Evolutionary conservation across 2,329 filamentous ascomycete species (phyloP).

Genomic region (Fusarium devonianum): DNA sequence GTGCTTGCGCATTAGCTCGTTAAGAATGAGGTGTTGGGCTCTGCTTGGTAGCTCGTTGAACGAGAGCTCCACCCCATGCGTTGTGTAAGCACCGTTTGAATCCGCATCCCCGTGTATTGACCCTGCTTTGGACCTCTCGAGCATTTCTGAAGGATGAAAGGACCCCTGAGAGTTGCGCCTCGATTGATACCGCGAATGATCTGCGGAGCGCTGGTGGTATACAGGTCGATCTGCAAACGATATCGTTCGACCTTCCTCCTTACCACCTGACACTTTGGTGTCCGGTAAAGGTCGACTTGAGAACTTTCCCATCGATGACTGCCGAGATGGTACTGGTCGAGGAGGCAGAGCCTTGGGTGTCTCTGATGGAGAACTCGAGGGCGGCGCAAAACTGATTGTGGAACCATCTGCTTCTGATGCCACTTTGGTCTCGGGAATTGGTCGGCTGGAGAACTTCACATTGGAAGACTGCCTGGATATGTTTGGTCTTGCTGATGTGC

Average conservation of each 20-base stretch:
- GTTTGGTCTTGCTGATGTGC: slow-evolving; percentile 51
- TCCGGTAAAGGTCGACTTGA: slow-evolving; percentile 69
- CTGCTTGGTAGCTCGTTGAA: slow-evolving; percentile 88
- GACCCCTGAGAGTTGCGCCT: slow-evolving; percentile 49
- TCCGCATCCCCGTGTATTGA: slow-evolving; percentile 38
- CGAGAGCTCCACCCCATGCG: slow-evolving; percentile 71
- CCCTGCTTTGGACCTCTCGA: slow-evolving; percentile 49
- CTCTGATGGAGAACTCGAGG: slow-evolving; percentile 40
- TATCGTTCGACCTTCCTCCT: slow-evolving; percentile 64
- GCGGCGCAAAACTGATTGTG: slow-evolving; percentile 72
- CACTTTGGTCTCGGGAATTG: slow-evolving; percentile 74
- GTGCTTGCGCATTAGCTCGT: slow-evolving; percentile 78
- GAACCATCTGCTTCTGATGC: slow-evolving; percentile 66
- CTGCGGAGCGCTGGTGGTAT: slow-evolving; percentile 32
- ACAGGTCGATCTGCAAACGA: slow-evolving; percentile 62
- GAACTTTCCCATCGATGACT: slow-evolving; percentile 63
- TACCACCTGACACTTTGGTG: slow-evolving; percentile 62
- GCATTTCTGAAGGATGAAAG: slow-evolving; percentile 54
- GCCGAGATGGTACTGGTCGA: slow-evolving; percentile 50
- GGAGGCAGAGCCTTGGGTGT: slow-evolving; percentile 42
- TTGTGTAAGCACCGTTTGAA: slow-evolving; percentile 57
- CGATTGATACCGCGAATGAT: slow-evolving; percentile 47
- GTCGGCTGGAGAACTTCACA: slow-evolving; percentile 73
- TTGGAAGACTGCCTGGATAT: slow-evolving; percentile 61
- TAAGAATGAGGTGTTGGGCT: slow-evolving; percentile 85